phyloP scores from a whole-genome alignment of 805 yeast species.

The Monosporozyma yasuniensis region DNA sequence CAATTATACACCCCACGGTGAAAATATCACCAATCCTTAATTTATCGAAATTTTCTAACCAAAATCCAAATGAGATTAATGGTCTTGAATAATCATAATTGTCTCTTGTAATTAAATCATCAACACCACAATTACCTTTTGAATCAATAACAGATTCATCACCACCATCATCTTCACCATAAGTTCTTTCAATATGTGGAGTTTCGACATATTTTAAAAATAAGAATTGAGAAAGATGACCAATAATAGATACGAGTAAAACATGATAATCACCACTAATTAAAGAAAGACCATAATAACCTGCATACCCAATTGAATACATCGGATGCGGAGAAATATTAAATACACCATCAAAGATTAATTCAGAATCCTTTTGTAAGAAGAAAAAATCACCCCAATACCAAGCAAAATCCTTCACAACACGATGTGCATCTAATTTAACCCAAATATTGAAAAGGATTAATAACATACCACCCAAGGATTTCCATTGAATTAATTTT shows the following conservation, averaged over 20 bases:
- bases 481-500: conserved; percentile 40
- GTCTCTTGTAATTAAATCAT: conserved; percentile 31
- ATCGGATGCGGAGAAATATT: conserved; percentile 88
- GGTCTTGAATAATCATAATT: conserved; percentile 43
- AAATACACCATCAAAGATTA: conserved; percentile 81
- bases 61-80: conserved; percentile 39
- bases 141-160: conserved; percentile 32
- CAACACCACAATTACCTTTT: conserved; percentile 25
- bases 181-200: conserved; percentile 79
- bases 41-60: conserved; percentile 50
- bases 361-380: conserved; percentile 54
- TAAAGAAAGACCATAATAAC: conserved; percentile 76
- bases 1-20: conserved; percentile 38
- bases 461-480: conserved; percentile 49
- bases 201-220: conserved; percentile 69
- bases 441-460: conserved; percentile 76
- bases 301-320: conserved; percentile 85
- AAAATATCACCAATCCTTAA: conserved; percentile 57
- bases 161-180: conserved; percentile 44
- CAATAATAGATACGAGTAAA: conserved; percentile 57
- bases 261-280: conserved; percentile 68
- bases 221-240: conserved; percentile 69
- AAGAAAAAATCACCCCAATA: conserved; percentile 93
- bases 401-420: conserved; percentile 87
- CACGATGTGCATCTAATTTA: conserved; percentile 77